These are phyloP conservation scores for Hippophae rhamnoides DNA, from an alignment of 306 rosid genomes.

Conservation along the genomic window DNA sequence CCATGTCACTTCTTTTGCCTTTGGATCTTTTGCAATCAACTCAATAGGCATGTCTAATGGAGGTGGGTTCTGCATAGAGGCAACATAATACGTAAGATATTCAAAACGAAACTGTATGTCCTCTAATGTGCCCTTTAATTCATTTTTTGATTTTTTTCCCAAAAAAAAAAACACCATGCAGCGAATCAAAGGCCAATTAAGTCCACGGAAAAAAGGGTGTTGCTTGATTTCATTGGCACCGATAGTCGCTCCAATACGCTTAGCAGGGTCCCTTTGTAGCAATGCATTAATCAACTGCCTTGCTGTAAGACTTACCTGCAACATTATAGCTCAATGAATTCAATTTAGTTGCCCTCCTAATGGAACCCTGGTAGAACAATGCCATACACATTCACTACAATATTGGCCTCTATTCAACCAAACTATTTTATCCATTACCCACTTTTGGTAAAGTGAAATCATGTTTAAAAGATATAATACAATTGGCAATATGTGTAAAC, in stretches of 20 bases:
- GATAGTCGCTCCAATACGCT: slow-evolving; percentile 60
- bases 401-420: too few relatives aligned
- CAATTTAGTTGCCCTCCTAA: too few relatives aligned
- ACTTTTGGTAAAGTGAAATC: too few relatives aligned
- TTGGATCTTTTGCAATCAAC: slow-evolving; percentile 40
- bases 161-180: slow-evolving; percentile 45
- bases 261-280: slow-evolving; percentile 69
- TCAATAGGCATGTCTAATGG: slow-evolving; percentile 55
- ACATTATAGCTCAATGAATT: not conserved
- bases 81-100: slow-evolving; percentile 7
- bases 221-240: slow-evolving; percentile 83
- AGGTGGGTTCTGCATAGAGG: slow-evolving; percentile 66
- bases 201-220: slow-evolving; percentile 81
- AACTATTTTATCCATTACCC: too few relatives aligned
- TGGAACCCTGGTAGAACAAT: too few relatives aligned
- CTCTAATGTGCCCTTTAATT: not conserved
- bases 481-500: too few relatives aligned
- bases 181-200: slow-evolving; percentile 88
- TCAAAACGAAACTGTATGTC: not conserved
- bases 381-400: too few relatives aligned
- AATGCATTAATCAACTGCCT: slow-evolving; percentile 86
- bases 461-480: too few relatives aligned
- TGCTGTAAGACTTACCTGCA: slow-evolving; percentile 80
- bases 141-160: not conserved
- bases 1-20: slow-evolving; percentile 52